phyloP scores from a whole-genome alignment of 2,329 filamentous ascomycete species.

The Sporothrix sp. region DNA sequence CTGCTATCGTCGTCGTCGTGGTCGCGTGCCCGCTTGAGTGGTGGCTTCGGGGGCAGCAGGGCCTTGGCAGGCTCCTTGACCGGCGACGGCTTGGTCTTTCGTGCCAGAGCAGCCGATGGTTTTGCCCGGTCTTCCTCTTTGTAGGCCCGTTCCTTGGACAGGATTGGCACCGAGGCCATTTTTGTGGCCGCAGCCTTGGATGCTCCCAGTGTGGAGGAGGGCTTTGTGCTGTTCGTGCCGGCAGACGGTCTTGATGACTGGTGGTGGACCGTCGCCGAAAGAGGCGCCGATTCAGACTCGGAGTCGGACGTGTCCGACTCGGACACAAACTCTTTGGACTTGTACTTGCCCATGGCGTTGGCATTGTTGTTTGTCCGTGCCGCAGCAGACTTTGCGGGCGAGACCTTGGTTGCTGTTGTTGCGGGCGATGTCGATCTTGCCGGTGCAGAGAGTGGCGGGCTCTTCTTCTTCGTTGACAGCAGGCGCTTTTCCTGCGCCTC shows the following conservation, averaged over 20 bases:
- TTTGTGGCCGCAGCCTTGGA: slow-evolving; percentile 15
- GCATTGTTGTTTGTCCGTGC: slow-evolving; percentile 28
- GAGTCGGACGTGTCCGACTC: slow-evolving; percentile 45
- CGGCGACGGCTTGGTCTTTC: slow-evolving; percentile 14
- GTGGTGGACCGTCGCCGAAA: slow-evolving; percentile 25
- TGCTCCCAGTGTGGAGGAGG: slow-evolving; percentile 7
- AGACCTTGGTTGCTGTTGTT: slow-evolving; percentile 23
- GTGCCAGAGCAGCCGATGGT: slow-evolving; percentile 9
- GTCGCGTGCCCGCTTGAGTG: slow-evolving; percentile 41
- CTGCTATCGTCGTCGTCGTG: slow-evolving; percentile 43
- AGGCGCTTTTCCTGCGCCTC: slow-evolving; percentile 49
- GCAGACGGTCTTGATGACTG: slow-evolving; percentile 7
- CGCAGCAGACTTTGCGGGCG: slow-evolving; percentile 33
- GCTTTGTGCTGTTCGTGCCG: no score
- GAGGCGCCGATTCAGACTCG: slow-evolving; percentile 29
- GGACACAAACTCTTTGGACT: slow-evolving; percentile 47
- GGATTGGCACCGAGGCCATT: neutral
- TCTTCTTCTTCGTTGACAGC: slow-evolving; percentile 34
- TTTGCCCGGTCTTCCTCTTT: slow-evolving; percentile 12
- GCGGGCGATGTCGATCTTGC: neutral
- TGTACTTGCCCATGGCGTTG: slow-evolving; percentile 33
- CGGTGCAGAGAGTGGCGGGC: slow-evolving; percentile 14
- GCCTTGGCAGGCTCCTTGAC: slow-evolving; percentile 14
- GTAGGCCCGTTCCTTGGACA: slow-evolving; percentile 8
- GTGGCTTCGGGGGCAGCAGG: slow-evolving; percentile 20